A percentile compares a stretch with the other conserved stretches of the same genome.
phyloP scores from a whole-genome alignment of 176 grass and related monocot species.

The Carex scoparia region DNA sequence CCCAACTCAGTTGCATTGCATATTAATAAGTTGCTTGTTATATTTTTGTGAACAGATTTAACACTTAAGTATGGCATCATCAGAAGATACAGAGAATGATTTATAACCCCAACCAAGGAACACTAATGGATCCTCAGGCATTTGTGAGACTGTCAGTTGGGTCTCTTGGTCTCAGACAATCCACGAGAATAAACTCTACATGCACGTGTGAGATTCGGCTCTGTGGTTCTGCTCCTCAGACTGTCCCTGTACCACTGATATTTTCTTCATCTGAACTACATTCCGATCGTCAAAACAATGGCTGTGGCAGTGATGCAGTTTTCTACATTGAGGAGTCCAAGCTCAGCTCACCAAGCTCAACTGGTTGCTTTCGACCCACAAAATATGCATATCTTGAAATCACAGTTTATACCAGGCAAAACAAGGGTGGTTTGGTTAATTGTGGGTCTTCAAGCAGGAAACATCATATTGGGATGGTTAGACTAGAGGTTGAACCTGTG shows the following conservation, averaged over 20 bases:
- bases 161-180: constrained; percentile 62
- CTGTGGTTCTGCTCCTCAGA: constrained; percentile 50
- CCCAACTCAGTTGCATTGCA: background rate
- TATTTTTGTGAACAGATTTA: constrained; percentile 4
- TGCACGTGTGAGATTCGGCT: constrained; percentile 66
- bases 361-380: constrained; percentile 44
- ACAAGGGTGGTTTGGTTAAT: background rate
- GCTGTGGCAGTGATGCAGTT: constrained; percentile 25
- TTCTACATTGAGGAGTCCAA: constrained; percentile 82
- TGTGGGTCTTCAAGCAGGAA: constrained; percentile 32
- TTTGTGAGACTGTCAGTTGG: constrained; percentile 54
- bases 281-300: constrained; percentile 43
- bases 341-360: constrained; percentile 28
- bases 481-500: constrained; percentile 48
- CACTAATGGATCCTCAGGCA: constrained; percentile 62
- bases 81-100: constrained; percentile 11
- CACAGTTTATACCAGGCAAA: constrained; percentile 33
- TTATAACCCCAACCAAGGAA: background rate
- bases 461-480: constrained; percentile 55
- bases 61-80: background rate
- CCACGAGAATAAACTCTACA: constrained; percentile 30
- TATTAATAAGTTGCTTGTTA: background rate
- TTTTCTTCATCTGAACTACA: constrained; percentile 36
- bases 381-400: constrained; percentile 42
- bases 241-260: constrained; percentile 38